A percentile compares a stretch with the other conserved stretches of the same genome.
Conservation (phyloP, 148 eudicot genomes). For the Cornus controversa region DNA sequence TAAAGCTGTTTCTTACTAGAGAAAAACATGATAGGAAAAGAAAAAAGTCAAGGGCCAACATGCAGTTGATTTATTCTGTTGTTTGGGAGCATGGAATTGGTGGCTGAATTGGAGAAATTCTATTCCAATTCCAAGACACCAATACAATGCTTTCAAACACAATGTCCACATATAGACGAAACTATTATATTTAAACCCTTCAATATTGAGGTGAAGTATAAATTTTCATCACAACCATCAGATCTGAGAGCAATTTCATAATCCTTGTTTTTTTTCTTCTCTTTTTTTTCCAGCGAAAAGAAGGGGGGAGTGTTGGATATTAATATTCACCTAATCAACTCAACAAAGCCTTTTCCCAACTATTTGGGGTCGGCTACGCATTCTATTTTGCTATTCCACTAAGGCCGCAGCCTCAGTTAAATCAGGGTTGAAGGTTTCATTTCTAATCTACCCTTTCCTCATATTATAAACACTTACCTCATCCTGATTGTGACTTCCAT, state of each 20-base stretch:
- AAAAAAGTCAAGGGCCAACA: neutral
- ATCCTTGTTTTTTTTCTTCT: neutral
- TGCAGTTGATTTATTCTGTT: neutral
- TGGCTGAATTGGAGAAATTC: neutral
- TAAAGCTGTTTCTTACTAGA: neutral
- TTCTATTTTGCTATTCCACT: no score
- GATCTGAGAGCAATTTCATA: neutral
- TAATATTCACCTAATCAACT: no score
- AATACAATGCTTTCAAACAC: no score
- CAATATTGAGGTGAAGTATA: neutral
- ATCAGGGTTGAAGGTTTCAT: no score
- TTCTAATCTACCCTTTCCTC: neutral
- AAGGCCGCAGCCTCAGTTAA: no score
- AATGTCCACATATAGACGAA: neutral
- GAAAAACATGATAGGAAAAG: neutral
- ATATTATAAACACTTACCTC: slow-evolving; percentile 60
- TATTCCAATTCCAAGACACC: no score
- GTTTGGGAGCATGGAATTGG: neutral
- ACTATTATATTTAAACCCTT: neutral
- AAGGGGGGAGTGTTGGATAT: neutral
- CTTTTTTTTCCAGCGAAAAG: neutral
- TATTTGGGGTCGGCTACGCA: no score
- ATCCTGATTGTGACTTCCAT: slow-evolving; percentile 53
- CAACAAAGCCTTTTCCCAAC: neutral
- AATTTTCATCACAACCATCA: neutral